Evolutionary conservation across 108 stramenopile species (phyloP), one percentile per base, ranked within the genome.

Genomic region (Parmales sp.): DNA sequence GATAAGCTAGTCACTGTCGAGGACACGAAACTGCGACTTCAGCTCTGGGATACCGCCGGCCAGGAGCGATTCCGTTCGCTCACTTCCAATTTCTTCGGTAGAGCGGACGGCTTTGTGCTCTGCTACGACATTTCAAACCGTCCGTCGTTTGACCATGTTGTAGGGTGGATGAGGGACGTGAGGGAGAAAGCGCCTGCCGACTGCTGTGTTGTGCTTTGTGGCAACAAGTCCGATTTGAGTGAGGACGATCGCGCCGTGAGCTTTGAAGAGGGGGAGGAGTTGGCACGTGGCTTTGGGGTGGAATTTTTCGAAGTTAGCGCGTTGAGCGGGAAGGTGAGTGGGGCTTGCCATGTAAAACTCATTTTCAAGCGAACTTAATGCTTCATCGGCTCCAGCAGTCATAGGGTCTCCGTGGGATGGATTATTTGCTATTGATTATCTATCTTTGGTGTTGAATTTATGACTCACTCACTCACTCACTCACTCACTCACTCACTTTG

Each of bases 281-380:
- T 98, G 46, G 92, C 94, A 19, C n/a, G 20, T 26, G 92, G 94
- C 72, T 94, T 91, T 66, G 93, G 93, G 45, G 90, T 95, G 19
- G 80, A 87, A 37, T 96, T 92, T 81, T 98, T 93, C 78, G 97
- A 98, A 75, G 92, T 93, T 43, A 91, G 90, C 6, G 97, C 97
- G 4, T 81, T 95, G 74, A 96, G 92, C 7, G 95, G 95, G n/a
- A n/a, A n/a, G n/a, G n/a, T n/a, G n/a, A n/a, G n/a, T n/a, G n/a
- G n/a, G n/a, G n/a, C n/a, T n/a, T n/a, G n/a, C n/a, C n/a, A n/a
- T n/a, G n/a, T n/a, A n/a, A n/a, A n/a, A n/a, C n/a, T n/a, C n/a
- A n/a, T n/a, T n/a, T n/a, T n/a, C n/a, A n/a, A n/a, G n/a, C n/a
- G n/a, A n/a, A n/a, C n/a, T n/a, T n/a, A n/a, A n/a, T n/a, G n/a